Conservation (phyloP, 805 yeast species). For the Starmerella asiatica region DNA sequence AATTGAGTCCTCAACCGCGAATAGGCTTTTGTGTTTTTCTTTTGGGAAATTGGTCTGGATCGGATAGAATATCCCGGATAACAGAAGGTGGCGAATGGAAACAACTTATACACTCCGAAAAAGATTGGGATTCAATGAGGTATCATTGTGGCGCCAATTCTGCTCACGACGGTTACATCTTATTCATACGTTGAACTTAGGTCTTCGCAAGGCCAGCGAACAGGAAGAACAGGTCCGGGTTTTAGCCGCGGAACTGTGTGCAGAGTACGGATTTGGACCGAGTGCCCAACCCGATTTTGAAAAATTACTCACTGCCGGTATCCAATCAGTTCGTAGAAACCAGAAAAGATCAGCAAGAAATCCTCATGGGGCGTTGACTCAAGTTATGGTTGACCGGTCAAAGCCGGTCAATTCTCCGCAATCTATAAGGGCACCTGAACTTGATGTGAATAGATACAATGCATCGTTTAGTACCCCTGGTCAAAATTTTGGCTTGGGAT, state of each 20-base stretch:
- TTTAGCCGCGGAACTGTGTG: conserved; percentile 63
- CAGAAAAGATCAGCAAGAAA: conserved; percentile 28
- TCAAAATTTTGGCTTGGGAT: not conserved
- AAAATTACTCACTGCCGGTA: conserved; percentile 80
- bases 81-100: no score
- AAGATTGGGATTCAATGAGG: conserved; percentile 65
- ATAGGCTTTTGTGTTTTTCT: no score
- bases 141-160: conserved; percentile 73
- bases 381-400: no score
- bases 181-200: conserved; percentile 57
- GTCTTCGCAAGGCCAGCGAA: conserved; percentile 72
- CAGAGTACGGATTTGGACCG: conserved; percentile 60
- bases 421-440: no score
- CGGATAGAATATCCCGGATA: no score
- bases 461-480: not conserved
- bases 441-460: no score
- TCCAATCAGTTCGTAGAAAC: conserved; percentile 83
- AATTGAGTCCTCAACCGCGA: no score
- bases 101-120: conserved; percentile 43
- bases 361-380: conserved; percentile 9
- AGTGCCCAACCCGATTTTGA: conserved; percentile 62
- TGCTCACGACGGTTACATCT: conserved; percentile 81
- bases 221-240: conserved; percentile 70
- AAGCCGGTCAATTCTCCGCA: no score
- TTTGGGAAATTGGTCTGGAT: no score